Evolutionary conservation across 2,329 filamentous ascomycete genomes (phyloP), one percentile per base, ranked within the genome.

Genomic region (Bipolaris victoriae): DNA sequence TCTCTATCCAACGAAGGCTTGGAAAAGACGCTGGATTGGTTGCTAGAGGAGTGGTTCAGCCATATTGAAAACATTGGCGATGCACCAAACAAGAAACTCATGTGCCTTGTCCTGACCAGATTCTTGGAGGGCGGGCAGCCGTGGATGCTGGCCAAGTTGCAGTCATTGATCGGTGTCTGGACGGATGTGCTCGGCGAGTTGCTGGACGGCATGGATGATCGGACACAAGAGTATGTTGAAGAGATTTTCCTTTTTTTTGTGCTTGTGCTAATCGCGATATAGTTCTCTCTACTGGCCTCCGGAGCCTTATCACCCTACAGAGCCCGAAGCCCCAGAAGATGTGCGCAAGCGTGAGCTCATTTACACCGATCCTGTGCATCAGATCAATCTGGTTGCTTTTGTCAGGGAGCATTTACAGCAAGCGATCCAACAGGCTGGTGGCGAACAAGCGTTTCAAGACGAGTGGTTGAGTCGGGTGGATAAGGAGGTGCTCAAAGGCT

Each of bases 151-250:
- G 70, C 75, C 1, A 83, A 82, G 36, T 79, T 95, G 53, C 91
- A 95, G 73, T 88, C 88, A 67, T 87, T 90, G 67, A 86, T 95
- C 67, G 82, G 83, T 1, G 83, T 92, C 78, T 95, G 91, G 91
- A 90, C 88, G 1, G 85, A 84, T 61, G 83, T 91, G 1, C 79
- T 93, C 29, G 78, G 78, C 1, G 88, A 92, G 66, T 77, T 93
- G 48, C 81, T 88, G 50, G 87, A 88, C 44, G 85, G 85, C 22
- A 80, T 81, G 39, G 80, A 81, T 24, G 80, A 83, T 45, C 81
- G 63, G 45, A 73, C 50, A 26, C 69, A 66, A 1, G 76, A 78
- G 73, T 76, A 69, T 4, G 71, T 71, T 43, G 13, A 5, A 10
- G 16, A 31, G 18, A 10, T 4, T 15, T 7, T 51, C 43, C 35